Conservation (phyloP, 352 stramenopile genomes). For the Pythium scleroteichum region DNA sequence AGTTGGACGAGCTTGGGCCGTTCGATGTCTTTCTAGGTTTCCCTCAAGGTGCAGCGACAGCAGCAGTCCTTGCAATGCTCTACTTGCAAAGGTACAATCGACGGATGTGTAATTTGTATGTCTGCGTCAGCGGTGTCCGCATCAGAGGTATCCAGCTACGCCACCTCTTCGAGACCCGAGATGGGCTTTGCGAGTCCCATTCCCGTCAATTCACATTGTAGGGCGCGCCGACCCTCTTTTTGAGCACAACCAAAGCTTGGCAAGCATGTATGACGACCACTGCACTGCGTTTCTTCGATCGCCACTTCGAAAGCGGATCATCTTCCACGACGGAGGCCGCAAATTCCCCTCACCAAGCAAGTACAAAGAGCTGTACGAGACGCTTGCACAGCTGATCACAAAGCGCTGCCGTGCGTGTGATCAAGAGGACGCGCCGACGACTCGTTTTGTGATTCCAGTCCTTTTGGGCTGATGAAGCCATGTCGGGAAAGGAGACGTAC, state of each 20-base stretch:
- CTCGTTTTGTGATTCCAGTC: too few relatives aligned
- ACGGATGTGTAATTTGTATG: conserved; percentile 39
- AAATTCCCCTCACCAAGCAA: conserved; percentile 35
- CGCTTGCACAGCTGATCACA: conserved; percentile 28
- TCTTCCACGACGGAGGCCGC: conserved; percentile 42
- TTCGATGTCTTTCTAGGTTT: conserved; percentile 62
- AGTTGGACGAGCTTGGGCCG: conserved; percentile 38
- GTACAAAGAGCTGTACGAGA: conserved; percentile 30
- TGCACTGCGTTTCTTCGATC: conserved; percentile 9
- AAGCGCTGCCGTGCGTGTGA: conserved; percentile 30
- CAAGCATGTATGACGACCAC: conserved; percentile 35
- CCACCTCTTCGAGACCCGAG: conserved; percentile 35
- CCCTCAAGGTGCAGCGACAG: conserved; percentile 51
- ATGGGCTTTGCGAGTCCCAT: conserved; percentile 17
- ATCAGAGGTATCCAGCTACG: conserved; percentile 37
- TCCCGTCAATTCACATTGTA: conserved; percentile 49
- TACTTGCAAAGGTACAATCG: conserved; percentile 32
- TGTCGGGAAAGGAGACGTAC: conserved; percentile 8
- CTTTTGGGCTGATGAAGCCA: too few relatives aligned
- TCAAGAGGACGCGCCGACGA: neutral
- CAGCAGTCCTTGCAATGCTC: conserved; percentile 41
- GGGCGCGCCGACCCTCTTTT: conserved; percentile 37
- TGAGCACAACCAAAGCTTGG: conserved; percentile 30
- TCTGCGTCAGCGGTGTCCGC: conserved; percentile 45
- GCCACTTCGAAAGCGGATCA: conserved; percentile 30